Evolutionary conservation across 2,329 filamentous ascomycete genomes (phyloP), one percentile per base, ranked within the genome.

Genomic region (Tricladium varicosporioides): DNA sequence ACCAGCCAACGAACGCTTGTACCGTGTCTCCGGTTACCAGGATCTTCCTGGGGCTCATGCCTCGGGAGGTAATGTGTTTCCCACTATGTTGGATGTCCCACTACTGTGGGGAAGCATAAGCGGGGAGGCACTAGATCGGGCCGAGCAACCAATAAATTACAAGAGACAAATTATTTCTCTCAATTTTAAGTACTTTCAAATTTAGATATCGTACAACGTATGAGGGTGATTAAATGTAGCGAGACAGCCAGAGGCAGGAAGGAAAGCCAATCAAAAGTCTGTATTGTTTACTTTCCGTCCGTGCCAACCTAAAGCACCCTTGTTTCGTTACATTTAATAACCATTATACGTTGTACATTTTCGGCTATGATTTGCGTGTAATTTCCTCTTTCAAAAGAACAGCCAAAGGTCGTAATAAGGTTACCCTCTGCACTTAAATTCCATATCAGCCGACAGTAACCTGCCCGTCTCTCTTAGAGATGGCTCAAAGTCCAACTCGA

Each of bases 401-500:
- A 15, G 18, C 15, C 18, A 4, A 46, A 46, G 18, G 10, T 15
- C 43, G 43, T 16, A 32, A 8, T 45, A 46, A 43, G 16, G 7
- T 18, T 43, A 52, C 27, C 33, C 13, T 44, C 19, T 8, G 44
- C 16, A 44, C 36, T 54, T 51, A n/a, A 60, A 36, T 14, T 60
- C 54, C 40, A 60, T 60, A 2, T 51, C 42, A 18, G 15, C 33
- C 5, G 18, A 40, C 43, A 10, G 31, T 15, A 8, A 45, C 46
- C n/a, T 33, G 36, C 47, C 27, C 16, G 44, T 46, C 31, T 40
- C 43, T 46, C 16, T 45, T n/a, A 48, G 33, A 11, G 53, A 57
- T 51, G 49, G 58, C 44, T 60, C 40, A 33, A 62, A 62, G 19
- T 60, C 58, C 33, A 62, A 40, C 48, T 62, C 48, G 2, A 62